Base-by-base conservation (phyloP, 129 eudicot species). In the Artemisia annua region DNA sequence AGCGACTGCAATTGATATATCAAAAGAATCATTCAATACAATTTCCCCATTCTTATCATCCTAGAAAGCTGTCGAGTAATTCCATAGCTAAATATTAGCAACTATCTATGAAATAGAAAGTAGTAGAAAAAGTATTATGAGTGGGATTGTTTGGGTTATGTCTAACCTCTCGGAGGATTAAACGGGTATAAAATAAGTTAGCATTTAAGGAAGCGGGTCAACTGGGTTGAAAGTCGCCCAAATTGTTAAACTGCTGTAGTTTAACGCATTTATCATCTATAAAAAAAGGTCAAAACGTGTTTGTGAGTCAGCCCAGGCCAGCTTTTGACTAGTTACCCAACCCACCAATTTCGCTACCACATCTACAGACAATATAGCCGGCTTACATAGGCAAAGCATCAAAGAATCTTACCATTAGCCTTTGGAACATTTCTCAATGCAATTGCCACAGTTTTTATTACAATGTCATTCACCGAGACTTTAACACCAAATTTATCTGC, bases 1-100 rank as follows among this genome's bases (percentile, higher is more conserved):
- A 67, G 97, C 96, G 54, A 95, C 99, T 30, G 99, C 99, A 80
- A 95, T 90, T 60, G 99, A 91, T 82, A 90, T 95, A 81, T 95
- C 99, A 81, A 95, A 96, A 15, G 94, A 83, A 67, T 88, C 89
- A 35, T 88, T 75, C 49, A 87, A 74, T 19, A 91, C 60, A 11
- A 79, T 71, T 83, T 95, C 96, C 5, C 97, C 97, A 80, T 88
- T 91, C 63, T 75, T 80, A 53, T 67, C 87, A 87, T 88, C 87
- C 97, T 97, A 95, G 72, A 77, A 91, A 69, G 94, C 99, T 95
- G 89, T 62, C 26, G 71, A 1, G 63, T 35, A 68, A 30, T 60
- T 59, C 14, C 44, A 80, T 5, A 59, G 57, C 77, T 74, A 80
- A 62, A 70, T 49, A 71, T 66, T 22, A 57, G 76, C 57, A 54